Conservation (phyloP, 768 basidiomycete genomes). For the Mycena belliarum region DNA sequence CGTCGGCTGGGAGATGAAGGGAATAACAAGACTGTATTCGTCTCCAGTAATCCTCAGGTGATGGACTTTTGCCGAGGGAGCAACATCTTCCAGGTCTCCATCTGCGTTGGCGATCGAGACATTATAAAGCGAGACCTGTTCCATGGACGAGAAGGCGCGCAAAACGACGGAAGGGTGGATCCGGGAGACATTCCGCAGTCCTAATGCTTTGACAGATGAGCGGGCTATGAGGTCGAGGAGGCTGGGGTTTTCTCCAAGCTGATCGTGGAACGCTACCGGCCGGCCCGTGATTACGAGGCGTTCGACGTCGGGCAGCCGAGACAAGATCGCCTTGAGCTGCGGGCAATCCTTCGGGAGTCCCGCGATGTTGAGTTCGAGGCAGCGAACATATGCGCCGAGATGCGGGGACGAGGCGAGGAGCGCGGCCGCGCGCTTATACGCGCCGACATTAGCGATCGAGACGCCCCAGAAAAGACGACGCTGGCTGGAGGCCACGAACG, state of each 20-base stretch:
- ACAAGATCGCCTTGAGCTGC: not conserved
- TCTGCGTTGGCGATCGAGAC: not conserved
- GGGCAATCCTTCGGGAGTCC: not conserved
- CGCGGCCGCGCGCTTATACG: not conserved
- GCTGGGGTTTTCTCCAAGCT: not conserved
- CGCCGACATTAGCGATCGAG: not conserved
- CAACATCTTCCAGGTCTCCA: not conserved
- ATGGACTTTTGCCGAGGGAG: not conserved
- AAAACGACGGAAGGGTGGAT: not conserved
- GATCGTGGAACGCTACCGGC: too few species aligned
- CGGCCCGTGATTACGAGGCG: too few species aligned
- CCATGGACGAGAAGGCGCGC: not conserved
- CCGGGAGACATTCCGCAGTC: not conserved
- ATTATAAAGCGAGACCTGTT: not conserved
- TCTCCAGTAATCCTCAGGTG: not conserved
- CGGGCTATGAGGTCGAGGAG: not conserved
- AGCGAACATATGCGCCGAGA: not conserved
- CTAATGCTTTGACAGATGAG: not conserved
- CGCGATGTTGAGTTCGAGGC: not conserved
- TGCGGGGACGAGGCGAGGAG: conserved; percentile 6
- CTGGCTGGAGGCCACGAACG: conserved; percentile 1
- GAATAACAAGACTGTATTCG: not conserved
- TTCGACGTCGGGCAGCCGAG: not conserved
- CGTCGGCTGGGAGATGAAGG: not conserved
- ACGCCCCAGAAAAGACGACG: conserved; percentile 5